These are phyloP conservation scores for Calcarisporium arbuscula DNA, from an alignment of 2,329 filamentous ascomycete species.

Conservation along the genomic window DNA sequence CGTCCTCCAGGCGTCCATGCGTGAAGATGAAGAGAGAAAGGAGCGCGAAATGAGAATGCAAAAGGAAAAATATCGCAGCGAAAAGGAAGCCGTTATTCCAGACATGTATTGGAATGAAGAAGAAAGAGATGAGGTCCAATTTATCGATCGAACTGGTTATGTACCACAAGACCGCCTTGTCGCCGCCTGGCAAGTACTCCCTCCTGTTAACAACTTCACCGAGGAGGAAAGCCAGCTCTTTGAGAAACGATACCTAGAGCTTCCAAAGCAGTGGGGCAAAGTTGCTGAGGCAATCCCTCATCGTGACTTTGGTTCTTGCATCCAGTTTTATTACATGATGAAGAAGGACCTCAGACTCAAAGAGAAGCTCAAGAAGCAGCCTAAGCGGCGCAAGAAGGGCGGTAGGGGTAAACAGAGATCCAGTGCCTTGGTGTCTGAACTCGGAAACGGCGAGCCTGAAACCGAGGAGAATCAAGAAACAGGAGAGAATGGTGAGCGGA, in stretches of 20 bases:
- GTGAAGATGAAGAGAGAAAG: constrained; percentile 62
- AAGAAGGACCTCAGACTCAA: constrained; percentile 72
- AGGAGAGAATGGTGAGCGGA: constrained; percentile 53
- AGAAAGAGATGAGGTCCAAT: constrained; percentile 52
- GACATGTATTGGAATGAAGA: constrained; percentile 59
- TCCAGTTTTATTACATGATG: constrained; percentile 80
- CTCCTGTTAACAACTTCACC: constrained; percentile 69
- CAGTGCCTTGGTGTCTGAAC: constrained; percentile 60
- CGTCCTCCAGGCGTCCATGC: constrained; percentile 64
- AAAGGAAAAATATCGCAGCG: constrained; percentile 65
- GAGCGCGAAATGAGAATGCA: constrained; percentile 60
- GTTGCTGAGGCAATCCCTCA: constrained; percentile 62
- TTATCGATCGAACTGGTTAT: constrained; percentile 59
- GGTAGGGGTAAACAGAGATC: constrained; percentile 52
- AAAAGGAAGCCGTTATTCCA: constrained; percentile 71
- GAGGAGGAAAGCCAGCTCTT: constrained; percentile 64
- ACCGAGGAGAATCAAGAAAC: constrained; percentile 49
- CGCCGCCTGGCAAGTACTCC: constrained; percentile 63
- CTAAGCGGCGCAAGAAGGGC: constrained; percentile 51
- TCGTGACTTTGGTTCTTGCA: constrained; percentile 71
- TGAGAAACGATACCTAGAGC: constrained; percentile 67
- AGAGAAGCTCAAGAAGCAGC: constrained; percentile 64
- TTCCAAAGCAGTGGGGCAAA: constrained; percentile 76
- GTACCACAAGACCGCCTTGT: constrained; percentile 62
- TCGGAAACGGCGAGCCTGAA: constrained; percentile 53